Conservation (phyloP, 2,329 filamentous ascomycete species). For the Alternaria solani region DNA sequence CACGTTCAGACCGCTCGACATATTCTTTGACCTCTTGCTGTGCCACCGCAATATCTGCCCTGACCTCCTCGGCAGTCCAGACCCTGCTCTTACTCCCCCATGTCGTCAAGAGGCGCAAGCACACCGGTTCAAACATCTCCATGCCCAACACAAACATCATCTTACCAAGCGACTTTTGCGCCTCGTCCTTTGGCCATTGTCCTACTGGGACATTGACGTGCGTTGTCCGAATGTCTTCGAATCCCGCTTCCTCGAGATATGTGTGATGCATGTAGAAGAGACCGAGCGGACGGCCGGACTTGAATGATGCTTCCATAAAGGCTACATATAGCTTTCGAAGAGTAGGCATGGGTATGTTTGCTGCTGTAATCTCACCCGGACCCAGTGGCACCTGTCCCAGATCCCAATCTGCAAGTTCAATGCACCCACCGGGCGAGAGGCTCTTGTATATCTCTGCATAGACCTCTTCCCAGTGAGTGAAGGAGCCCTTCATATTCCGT, state of each 20-base stretch:
- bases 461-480: constrained; percentile 56
- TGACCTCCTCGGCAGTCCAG: constrained; percentile 43
- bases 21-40: constrained; percentile 41
- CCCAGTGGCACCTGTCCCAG: constrained; percentile 31
- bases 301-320: constrained; percentile 50
- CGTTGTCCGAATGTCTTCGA: constrained; percentile 53
- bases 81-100: constrained; percentile 36
- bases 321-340: constrained; percentile 39
- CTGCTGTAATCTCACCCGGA: background rate
- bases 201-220: constrained; percentile 51
- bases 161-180: constrained; percentile 45
- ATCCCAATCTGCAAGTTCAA: constrained; percentile 57
- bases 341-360: constrained; percentile 29
- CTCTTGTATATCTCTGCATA: constrained; percentile 57
- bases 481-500: constrained; percentile 58
- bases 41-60: constrained; percentile 28
- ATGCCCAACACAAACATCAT: constrained; percentile 45
- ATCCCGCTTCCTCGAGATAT: constrained; percentile 54
- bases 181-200: constrained; percentile 42
- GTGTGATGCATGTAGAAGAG: constrained; percentile 54
- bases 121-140: constrained; percentile 43
- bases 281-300: constrained; percentile 52
- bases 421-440: constrained; percentile 56
- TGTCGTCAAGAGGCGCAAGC: constrained; percentile 40
- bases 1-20: constrained; percentile 31